These are phyloP conservation scores for Lachancea lanzarotensis DNA, from an alignment of 805 yeast species.

Conservation along the genomic window DNA sequence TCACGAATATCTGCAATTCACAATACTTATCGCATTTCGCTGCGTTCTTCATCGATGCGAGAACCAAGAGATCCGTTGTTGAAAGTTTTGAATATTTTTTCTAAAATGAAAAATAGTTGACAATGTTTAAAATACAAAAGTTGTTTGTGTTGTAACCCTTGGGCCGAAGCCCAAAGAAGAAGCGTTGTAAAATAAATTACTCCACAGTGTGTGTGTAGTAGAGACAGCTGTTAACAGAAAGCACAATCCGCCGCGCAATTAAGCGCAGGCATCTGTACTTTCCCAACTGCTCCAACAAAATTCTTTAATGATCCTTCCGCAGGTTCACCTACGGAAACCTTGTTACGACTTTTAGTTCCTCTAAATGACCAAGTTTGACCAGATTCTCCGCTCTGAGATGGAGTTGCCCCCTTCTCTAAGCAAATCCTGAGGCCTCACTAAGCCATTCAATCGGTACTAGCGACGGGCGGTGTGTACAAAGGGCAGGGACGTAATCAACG, in stretches of 20 bases:
- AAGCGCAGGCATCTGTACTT: constrained; percentile 23
- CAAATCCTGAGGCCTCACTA: constrained; percentile 38
- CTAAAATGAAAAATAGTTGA: constrained; percentile 17
- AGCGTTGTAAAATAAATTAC: constrained; percentile 13
- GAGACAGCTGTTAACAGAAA: constrained; percentile 9
- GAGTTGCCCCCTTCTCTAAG: constrained; percentile 35
- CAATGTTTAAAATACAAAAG: constrained; percentile 12
- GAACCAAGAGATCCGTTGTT: constrained; percentile 41
- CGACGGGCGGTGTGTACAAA: constrained; percentile 41
- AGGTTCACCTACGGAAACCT: constrained; percentile 39
- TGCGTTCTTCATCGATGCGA: constrained; percentile 43
- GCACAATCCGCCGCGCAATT: constrained; percentile 24
- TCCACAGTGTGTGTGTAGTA: constrained; percentile 19
- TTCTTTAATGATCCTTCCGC: constrained; percentile 37
- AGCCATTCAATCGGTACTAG: constrained; percentile 43
- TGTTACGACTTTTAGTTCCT: constrained; percentile 41
- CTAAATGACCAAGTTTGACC: constrained; percentile 41
- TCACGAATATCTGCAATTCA: constrained; percentile 35
- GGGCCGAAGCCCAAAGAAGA: constrained; percentile 15
- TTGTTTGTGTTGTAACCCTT: constrained; percentile 19
- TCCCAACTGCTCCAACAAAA: constrained; percentile 10
- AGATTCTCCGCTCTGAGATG: constrained; percentile 33
- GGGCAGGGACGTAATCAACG: constrained; percentile 43
- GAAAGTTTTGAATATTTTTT: constrained; percentile 34
- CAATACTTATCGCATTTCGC: constrained; percentile 41